These are phyloP conservation scores for Ogataea neopini DNA, from an alignment of 805 yeast genomes.

Conservation along the genomic window DNA sequence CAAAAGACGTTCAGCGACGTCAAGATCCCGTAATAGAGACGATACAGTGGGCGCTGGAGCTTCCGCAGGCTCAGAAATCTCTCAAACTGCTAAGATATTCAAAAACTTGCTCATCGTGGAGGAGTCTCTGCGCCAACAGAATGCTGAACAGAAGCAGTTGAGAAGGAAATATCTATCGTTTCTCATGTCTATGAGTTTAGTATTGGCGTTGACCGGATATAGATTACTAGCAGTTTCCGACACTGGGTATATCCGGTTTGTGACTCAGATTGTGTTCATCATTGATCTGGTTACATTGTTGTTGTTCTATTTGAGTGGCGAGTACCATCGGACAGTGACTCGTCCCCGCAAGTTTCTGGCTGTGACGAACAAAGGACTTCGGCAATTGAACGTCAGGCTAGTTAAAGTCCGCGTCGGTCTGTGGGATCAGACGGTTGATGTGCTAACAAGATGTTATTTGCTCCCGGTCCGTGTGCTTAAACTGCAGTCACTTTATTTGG, in stretches of 20 bases:
- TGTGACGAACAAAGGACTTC: slow-evolving; percentile 84
- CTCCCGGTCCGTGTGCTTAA: slow-evolving; percentile 20
- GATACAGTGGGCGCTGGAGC: slow-evolving; percentile 6
- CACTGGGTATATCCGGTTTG: slow-evolving; percentile 38
- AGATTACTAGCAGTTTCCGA: slow-evolving; percentile 30
- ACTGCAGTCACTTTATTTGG: slow-evolving; percentile 7
- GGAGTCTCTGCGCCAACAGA: slow-evolving; percentile 82
- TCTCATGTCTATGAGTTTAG: slow-evolving; percentile 42
- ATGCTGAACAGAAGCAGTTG: slow-evolving; percentile 64
- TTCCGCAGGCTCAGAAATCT: slow-evolving; percentile 23
- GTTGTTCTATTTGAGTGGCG: slow-evolving; percentile 84
- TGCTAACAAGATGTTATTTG: slow-evolving; percentile 17
- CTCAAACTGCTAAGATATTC: slow-evolving; percentile 64
- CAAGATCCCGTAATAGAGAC: slow-evolving; percentile 21
- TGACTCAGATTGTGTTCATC: slow-evolving; percentile 55
- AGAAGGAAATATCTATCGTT: slow-evolving; percentile 64
- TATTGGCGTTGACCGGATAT: slow-evolving; percentile 39
- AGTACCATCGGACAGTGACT: slow-evolving; percentile 81
- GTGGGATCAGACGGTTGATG: slow-evolving; percentile 34
- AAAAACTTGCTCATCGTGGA: slow-evolving; percentile 82
- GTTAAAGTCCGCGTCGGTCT: slow-evolving; percentile 56
- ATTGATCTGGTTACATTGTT: slow-evolving; percentile 67
- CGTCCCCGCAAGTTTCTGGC: slow-evolving; percentile 76
- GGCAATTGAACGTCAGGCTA: slow-evolving; percentile 77
- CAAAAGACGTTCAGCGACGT: slow-evolving; percentile 18